These are phyloP conservation scores for Dendrocalamus sinicus DNA, from an alignment of 176 grass and related monocot genomes.

Conservation along the genomic window DNA sequence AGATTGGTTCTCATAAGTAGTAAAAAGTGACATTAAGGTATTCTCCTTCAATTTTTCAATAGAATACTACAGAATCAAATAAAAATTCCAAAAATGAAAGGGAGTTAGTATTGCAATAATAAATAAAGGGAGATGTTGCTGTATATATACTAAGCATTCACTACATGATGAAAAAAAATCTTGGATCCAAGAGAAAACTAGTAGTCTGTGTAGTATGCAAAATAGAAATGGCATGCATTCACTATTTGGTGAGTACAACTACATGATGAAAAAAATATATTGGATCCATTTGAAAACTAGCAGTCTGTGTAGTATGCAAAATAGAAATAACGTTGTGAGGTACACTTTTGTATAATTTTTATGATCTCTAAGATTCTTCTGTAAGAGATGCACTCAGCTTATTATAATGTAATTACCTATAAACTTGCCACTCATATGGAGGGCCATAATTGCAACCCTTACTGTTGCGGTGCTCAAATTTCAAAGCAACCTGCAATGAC, in stretches of 20 bases:
- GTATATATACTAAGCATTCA: neutral
- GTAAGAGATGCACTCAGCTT: slow-evolving; percentile 1
- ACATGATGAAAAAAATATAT: neutral
- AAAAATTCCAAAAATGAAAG: neutral
- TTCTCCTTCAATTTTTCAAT: slow-evolving; percentile 9
- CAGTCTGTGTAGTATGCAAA: neutral
- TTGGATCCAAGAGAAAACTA: slow-evolving; percentile 29
- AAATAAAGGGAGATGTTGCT: no score
- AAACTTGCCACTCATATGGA: slow-evolving; percentile 98
- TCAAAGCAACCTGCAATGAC: slow-evolving; percentile 79
- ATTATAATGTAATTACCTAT: slow-evolving; percentile 70
- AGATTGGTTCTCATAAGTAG: slow-evolving; percentile 4
- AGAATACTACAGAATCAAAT: slow-evolving; percentile 20
- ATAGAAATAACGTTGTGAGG: neutral
- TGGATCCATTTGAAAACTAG: slow-evolving; percentile 19
- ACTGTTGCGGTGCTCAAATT: slow-evolving; percentile 98
- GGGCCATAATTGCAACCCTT: slow-evolving; percentile 97
- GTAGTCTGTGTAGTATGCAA: neutral
- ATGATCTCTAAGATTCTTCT: slow-evolving; percentile 25
- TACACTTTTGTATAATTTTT: slow-evolving; percentile 29
- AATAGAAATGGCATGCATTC: neutral
- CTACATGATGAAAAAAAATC: neutral
- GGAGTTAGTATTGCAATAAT: neutral
- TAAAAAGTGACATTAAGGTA: slow-evolving; percentile 10
- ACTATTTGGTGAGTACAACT: neutral